These are phyloP conservation scores for Penicillium pancosmium DNA, from an alignment of 495 filamentous ascomycete species.

Conservation along the genomic window DNA sequence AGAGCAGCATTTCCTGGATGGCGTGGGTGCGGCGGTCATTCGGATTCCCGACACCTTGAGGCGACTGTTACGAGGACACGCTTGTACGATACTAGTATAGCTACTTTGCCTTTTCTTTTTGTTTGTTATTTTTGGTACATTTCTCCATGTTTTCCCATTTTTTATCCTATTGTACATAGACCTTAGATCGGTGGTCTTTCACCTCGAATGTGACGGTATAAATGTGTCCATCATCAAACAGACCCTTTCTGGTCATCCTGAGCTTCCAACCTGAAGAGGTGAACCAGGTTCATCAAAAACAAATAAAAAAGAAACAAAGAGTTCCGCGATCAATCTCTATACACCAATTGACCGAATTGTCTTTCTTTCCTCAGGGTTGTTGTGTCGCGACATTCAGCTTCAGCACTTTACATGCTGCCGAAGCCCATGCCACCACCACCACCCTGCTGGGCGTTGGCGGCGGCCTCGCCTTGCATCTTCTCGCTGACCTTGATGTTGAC, in stretches of 20 bases:
- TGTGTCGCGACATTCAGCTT: conserved; percentile 1
- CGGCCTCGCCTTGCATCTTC: conserved; percentile 74
- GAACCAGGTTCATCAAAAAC: conserved; percentile 11
- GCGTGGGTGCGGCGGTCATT: conserved; percentile 48
- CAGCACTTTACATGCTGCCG: conserved; percentile 54
- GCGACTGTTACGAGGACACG: conserved; percentile 1
- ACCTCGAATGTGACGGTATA: conserved; percentile 28
- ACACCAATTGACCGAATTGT: conserved; percentile 1
- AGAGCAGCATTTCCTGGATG: conserved; percentile 63
- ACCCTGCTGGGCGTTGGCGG: conserved; percentile 47
- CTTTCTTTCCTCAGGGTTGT: not conserved
- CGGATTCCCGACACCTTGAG: conserved; percentile 28
- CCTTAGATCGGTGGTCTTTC: conserved; percentile 22
- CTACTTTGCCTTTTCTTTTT: conserved; percentile 3
- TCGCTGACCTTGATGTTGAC: conserved; percentile 91
- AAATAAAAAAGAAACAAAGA: conserved; percentile 12
- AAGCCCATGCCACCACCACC: conserved; percentile 51
- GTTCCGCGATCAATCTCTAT: conserved; percentile 1
- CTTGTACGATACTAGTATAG: conserved; percentile 25
- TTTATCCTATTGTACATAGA: conserved; percentile 38
- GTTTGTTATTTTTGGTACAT: conserved; percentile 17
- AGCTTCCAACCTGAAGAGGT: conserved; percentile 4
- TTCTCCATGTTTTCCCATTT: conserved; percentile 12
- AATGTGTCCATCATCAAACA: conserved; percentile 21
- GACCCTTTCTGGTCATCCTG: conserved; percentile 10